Evolutionary conservation across 257 asterid species (phyloP).

Genomic region (Penstemon newberryi): DNA sequence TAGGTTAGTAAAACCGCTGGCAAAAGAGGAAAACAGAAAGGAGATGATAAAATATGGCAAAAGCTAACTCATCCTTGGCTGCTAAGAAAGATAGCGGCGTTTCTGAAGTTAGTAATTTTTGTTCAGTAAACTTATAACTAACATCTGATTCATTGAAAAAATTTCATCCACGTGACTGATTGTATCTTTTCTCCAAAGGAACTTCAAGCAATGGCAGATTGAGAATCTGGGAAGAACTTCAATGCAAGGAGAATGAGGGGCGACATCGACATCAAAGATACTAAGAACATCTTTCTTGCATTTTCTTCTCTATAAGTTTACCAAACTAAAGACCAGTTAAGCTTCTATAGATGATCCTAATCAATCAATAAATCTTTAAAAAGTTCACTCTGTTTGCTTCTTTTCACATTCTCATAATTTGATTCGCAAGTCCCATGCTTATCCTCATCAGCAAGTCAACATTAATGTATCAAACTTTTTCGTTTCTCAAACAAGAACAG

Average conservation of each 20-base stretch:
- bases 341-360: background rate
- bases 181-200: background rate
- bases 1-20: background rate
- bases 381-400: slow-evolving; percentile 3
- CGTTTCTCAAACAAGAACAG: background rate
- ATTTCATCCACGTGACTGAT: no score
- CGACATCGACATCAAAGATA: background rate
- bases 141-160: no score
- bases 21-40: no score
- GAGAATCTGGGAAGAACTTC: background rate
- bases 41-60: no score
- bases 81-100: no score
- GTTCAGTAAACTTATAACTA: no score
- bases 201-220: background rate
- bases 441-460: background rate
- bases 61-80: no score
- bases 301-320: slow-evolving; percentile 1
- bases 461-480: slow-evolving; percentile 12
- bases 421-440: background rate
- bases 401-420: slow-evolving; percentile 10
- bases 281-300: background rate
- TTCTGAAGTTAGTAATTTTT: background rate
- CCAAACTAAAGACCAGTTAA: background rate
- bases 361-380: background rate
- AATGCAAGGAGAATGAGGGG: background rate